Conservation (phyloP, 306 rosid species). For the Glycyrrhiza uralensis region DNA sequence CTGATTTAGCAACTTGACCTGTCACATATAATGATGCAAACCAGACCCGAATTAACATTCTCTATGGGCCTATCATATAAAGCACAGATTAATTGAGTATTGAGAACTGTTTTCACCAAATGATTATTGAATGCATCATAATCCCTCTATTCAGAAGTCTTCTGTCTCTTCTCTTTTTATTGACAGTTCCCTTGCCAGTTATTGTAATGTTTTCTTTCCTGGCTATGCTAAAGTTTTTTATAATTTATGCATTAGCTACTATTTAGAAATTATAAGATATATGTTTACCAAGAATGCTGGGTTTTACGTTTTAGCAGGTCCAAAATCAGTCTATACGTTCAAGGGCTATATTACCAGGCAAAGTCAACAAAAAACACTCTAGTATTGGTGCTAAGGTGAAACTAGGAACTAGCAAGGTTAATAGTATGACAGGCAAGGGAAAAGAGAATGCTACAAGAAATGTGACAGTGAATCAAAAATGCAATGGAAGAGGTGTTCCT, state of each 20-base stretch:
- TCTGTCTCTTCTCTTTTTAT: neutral
- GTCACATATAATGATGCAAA: neutral
- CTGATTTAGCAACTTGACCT: neutral
- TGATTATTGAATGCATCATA: neutral
- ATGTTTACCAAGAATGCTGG: slow-evolving; percentile 16
- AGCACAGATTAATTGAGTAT: neutral
- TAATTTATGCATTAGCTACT: neutral
- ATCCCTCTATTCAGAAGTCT: neutral
- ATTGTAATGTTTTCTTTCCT: neutral
- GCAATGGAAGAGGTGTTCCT: slow-evolving; percentile 38
- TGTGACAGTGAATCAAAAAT: slow-evolving; percentile 31
- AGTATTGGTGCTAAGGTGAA: slow-evolving; percentile 37
- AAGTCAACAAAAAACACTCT: slow-evolving; percentile 30
- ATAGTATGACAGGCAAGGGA: slow-evolving; percentile 33
- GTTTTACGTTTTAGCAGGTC: slow-evolving; percentile 33
- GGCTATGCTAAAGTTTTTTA: neutral
- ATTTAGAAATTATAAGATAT: neutral
- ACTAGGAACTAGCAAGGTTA: slow-evolving; percentile 19
- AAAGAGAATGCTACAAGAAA: slow-evolving; percentile 48
- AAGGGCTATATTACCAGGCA: slow-evolving; percentile 35
- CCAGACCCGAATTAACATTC: no score
- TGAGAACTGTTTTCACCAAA: neutral
- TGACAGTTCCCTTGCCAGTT: neutral
- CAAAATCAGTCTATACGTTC: slow-evolving; percentile 29
- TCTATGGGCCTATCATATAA: no score